phyloP scores from a whole-genome alignment of 305 asterid genomes.

The Lippia alba region DNA sequence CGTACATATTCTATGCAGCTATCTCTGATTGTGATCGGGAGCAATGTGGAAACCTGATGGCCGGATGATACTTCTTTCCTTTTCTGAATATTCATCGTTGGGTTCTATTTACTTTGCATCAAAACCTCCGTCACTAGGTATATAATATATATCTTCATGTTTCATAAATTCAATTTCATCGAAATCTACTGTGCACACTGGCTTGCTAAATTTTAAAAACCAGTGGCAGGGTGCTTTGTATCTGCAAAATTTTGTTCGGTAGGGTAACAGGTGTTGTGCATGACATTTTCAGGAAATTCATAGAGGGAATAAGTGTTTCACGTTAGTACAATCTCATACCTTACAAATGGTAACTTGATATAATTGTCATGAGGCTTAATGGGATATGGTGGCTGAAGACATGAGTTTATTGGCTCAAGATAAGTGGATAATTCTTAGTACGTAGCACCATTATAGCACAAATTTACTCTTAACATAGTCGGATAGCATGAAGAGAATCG shows the following conservation, averaged over 20 bases:
- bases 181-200: neutral
- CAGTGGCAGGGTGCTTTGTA: neutral
- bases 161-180: constrained; percentile 16
- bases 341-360: constrained; percentile 3
- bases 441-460: no score
- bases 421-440: no score
- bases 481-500: no score
- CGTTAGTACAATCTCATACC: neutral
- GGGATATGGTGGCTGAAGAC: no score
- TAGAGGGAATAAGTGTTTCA: neutral
- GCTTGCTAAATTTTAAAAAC: constrained; percentile 16
- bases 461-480: no score
- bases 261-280: constrained; percentile 12
- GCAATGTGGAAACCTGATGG: constrained; percentile 99
- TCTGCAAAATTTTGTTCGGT: neutral
- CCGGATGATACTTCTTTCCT: constrained; percentile 86
- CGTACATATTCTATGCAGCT: constrained; percentile 11
- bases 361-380: neutral
- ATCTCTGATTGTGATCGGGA: constrained; percentile 56
- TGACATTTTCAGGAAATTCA: neutral
- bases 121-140: constrained; percentile 96
- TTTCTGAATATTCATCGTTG: constrained; percentile 84
- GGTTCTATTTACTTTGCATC: constrained; percentile 94
- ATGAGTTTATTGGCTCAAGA: no score
- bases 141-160: constrained; percentile 27